Evolutionary conservation across 495 filamentous ascomycete genomes (phyloP).

Genomic region (Podospora pseudoanserina): DNA sequence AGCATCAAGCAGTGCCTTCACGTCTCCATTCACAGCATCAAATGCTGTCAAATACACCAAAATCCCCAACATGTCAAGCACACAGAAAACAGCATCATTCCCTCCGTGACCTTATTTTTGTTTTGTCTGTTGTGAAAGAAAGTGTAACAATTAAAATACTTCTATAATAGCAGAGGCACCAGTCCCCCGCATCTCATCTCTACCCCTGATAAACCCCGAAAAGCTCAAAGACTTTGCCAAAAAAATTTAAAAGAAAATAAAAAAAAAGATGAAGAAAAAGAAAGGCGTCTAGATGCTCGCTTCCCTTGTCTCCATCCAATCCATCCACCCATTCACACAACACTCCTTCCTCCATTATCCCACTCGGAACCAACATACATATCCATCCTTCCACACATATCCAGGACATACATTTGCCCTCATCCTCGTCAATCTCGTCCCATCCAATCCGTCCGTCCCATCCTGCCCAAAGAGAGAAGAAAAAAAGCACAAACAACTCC

Average conservation of each 20-base stretch:
- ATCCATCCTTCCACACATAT: background rate
- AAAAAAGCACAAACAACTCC: constrained; percentile 8
- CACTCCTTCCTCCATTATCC: background rate
- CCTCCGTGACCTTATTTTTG: no score
- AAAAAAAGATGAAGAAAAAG: background rate
- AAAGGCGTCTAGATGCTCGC: background rate
- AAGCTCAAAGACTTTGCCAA: no score
- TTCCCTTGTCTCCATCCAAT: background rate
- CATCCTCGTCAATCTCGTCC: background rate
- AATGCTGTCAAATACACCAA: background rate
- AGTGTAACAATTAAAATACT: background rate
- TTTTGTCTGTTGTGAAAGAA: background rate
- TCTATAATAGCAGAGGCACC: background rate
- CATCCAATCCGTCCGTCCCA: background rate
- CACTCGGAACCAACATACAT: no score
- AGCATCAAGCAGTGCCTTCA: background rate
- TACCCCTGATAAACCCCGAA: background rate
- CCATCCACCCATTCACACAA: background rate
- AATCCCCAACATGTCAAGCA: background rate
- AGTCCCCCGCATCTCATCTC: background rate
- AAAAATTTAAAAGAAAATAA: background rate
- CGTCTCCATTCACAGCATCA: background rate
- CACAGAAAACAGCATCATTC: background rate
- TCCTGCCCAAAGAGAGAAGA: background rate
- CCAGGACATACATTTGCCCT: background rate